Conservation (phyloP, 192 early-diverging fungal genomes). For the Umbelopsis sp. region DNA sequence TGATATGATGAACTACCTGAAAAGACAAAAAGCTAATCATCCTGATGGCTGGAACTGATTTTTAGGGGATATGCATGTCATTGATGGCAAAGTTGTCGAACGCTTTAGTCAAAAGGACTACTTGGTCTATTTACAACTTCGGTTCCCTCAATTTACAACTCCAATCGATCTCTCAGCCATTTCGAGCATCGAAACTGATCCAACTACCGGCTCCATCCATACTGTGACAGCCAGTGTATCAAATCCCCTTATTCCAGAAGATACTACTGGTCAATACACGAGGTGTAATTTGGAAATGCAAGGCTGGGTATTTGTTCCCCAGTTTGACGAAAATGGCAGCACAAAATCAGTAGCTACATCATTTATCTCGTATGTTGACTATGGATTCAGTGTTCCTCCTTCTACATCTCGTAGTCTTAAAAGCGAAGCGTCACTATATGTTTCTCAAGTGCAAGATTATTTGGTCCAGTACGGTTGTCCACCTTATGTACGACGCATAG, state of each 20-base stretch:
- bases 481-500: slow-evolving; percentile 53
- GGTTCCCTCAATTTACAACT: slow-evolving; percentile 35
- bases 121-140: slow-evolving; percentile 41
- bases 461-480: slow-evolving; percentile 52
- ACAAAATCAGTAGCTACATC: slow-evolving; percentile 44
- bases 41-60: neutral
- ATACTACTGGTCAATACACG: slow-evolving; percentile 42
- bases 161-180: slow-evolving; percentile 46
- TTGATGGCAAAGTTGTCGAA: slow-evolving; percentile 48
- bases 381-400: slow-evolving; percentile 43
- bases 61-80: slow-evolving; percentile 52
- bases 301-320: slow-evolving; percentile 54
- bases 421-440: slow-evolving; percentile 41
- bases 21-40: neutral
- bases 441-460: slow-evolving; percentile 47
- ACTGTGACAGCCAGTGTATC: slow-evolving; percentile 51
- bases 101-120: slow-evolving; percentile 54
- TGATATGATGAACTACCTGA: neutral
- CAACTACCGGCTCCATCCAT: slow-evolving; percentile 43
- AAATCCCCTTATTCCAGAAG: slow-evolving; percentile 49
- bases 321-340: slow-evolving; percentile 43
- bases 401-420: slow-evolving; percentile 44
- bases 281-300: slow-evolving; percentile 45
- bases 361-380: slow-evolving; percentile 50
- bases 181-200: slow-evolving; percentile 54